A percentile compares a stretch with the other conserved stretches of the same genome.
Conservation (phyloP, 2,329 filamentous ascomycete genomes). For the Ascochyta rabiei region DNA sequence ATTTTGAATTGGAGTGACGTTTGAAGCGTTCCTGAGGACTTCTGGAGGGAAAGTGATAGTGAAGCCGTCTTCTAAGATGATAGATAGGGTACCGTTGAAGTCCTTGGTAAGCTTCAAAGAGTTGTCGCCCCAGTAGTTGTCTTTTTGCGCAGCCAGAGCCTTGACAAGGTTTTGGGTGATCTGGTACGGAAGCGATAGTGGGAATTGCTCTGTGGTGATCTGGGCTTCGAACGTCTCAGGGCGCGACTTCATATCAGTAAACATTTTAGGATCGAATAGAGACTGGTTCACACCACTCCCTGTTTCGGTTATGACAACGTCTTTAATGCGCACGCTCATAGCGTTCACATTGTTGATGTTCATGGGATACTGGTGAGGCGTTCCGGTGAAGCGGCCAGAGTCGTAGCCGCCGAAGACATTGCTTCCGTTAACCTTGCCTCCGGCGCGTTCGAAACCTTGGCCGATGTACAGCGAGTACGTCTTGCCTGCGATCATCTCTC, state of each 20-base stretch:
- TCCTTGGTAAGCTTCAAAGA: constrained; percentile 45
- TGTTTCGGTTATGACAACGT: constrained; percentile 47
- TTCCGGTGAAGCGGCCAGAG: constrained; percentile 49
- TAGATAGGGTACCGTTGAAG: constrained; percentile 50
- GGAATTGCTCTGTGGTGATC: constrained; percentile 52
- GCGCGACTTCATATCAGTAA: constrained; percentile 40
- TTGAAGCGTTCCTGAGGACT: constrained; percentile 47
- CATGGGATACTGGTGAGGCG: constrained; percentile 43
- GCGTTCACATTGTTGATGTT: constrained; percentile 39
- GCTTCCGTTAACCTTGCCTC: constrained; percentile 51
- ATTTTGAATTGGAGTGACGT: constrained; percentile 45
- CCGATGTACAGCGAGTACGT: constrained; percentile 54
- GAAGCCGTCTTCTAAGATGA: constrained; percentile 50
- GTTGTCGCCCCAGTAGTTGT: constrained; percentile 47
- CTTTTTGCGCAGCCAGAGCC: constrained; percentile 41
- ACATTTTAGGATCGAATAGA: constrained; percentile 40
- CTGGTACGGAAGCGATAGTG: constrained; percentile 49
- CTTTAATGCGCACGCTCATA: constrained; percentile 48
- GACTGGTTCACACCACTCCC: constrained; percentile 41
- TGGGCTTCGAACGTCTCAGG: constrained; percentile 47
- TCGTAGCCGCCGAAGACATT: constrained; percentile 55
- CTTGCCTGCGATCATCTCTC: constrained; percentile 46
- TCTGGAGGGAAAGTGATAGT: constrained; percentile 48
- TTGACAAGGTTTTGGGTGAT: constrained; percentile 51
- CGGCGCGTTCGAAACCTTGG: constrained; percentile 49